phyloP scores from a whole-genome alignment of 2,329 filamentous ascomycete species.

The Penicillium sp. region DNA sequence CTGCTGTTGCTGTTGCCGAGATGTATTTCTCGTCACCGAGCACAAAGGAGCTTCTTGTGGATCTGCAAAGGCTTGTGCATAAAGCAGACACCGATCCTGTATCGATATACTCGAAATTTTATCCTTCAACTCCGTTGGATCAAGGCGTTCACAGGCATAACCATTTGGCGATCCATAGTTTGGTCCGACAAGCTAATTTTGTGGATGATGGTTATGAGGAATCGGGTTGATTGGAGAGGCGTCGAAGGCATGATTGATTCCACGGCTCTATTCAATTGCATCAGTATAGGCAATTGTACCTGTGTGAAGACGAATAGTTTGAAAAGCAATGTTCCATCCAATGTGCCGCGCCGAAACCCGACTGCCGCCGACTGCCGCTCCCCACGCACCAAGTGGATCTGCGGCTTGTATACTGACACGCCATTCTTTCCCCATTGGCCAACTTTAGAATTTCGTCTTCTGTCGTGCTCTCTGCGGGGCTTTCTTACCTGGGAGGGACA shows the following conservation, averaged over 20 bases:
- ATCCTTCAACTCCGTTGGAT: constrained; percentile 7
- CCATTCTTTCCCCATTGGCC: neutral
- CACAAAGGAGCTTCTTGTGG: constrained; percentile 4
- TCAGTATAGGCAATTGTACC: too few species aligned
- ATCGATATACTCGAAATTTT: constrained; percentile 7
- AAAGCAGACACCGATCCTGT: neutral
- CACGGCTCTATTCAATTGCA: too few species aligned
- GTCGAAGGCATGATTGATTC: too few species aligned
- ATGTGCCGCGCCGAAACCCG: neutral
- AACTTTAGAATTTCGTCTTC: neutral
- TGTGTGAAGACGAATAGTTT: too few species aligned
- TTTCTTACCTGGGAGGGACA: neutral
- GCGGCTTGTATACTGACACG: neutral
- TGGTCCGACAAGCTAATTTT: constrained; percentile 14
- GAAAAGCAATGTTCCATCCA: neutral
- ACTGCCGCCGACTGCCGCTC: constrained; percentile 11
- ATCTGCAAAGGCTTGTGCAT: constrained; percentile 6
- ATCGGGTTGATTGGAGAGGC: neutral
- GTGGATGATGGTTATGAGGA: constrained; percentile 10
- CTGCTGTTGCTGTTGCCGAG: constrained; percentile 1
- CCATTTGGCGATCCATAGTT: constrained; percentile 13
- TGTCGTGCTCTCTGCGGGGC: neutral
- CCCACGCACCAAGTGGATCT: constrained; percentile 4
- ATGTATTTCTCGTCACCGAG: constrained; percentile 4
- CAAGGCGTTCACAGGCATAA: constrained; percentile 10